Evolutionary conservation across 805 yeast genomes (phyloP), one percentile per base, ranked within the genome.

Genomic region (Spathaspora passalidarum): DNA sequence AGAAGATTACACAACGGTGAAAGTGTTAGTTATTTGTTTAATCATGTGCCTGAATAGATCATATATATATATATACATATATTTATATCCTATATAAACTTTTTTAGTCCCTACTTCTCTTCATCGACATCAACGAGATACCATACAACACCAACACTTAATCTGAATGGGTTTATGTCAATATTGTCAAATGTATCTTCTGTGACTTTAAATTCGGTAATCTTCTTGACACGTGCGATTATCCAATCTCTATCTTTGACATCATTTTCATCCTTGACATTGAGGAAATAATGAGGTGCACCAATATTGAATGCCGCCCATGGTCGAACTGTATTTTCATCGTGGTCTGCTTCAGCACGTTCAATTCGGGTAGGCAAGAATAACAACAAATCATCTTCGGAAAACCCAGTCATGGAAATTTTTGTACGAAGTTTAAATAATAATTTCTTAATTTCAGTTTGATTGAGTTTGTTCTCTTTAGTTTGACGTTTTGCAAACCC

Each of bases 271-370:
- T 70, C 60, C 11, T 66, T 66, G 40, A 72, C 69, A 43, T 80
- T 79, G 51, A 92, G 67, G 57, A 90, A 84, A 61, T 81, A 90
- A 60, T 91, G 90, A 0, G 95, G 94, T 0, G 88, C 84, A 1
- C 92, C 96, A 46, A 87, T 76, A 53, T 94, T 91, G 69, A 92
- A 92, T 1, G 96, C 96, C 0, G 97, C 97, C 98, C 98, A 92
- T 0, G 92, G 89, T 13, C 25, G 23, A 21, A 18, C 22, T 16
- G 11, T 37, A 38, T 13, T 17, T 7, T 23, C 42, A 13, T 40
- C 39, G 2, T 10, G 34, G 13, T 29, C 14, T 8, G 54, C 61
- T 32, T 48, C 46, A 6, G 46, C 45, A 21, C 60, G 44, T 54
- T 78, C 78, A 39, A 76, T 75, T 38, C 81, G 68, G 0, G 96